Percentiles rank a stretch among this genome's conserved stretches.
phyloP scores from a whole-genome alignment of 1,284 basidiomycete genomes.

The Microstroma glucosiphilum region DNA sequence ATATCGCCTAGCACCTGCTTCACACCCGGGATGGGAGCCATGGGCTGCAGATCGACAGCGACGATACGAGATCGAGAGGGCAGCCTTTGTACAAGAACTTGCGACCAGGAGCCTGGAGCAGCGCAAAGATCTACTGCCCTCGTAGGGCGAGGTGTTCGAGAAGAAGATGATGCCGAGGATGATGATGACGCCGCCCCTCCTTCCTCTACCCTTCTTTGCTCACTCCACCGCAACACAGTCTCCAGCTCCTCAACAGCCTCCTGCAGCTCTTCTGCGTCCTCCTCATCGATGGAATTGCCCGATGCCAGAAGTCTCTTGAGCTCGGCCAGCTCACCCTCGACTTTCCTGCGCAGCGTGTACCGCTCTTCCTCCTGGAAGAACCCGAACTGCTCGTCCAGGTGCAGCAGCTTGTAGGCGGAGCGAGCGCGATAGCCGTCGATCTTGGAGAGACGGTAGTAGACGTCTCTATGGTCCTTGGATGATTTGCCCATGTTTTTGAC shows the following conservation, averaged over 20 bases:
- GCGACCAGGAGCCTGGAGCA: slow-evolving; percentile 55
- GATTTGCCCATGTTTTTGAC: slow-evolving; percentile 41
- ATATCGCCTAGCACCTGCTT: slow-evolving; percentile 58
- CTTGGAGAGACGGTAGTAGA: slow-evolving; percentile 56
- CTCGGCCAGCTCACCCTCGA: not conserved
- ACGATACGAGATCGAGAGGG: slow-evolving; percentile 52
- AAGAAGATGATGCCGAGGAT: not conserved
- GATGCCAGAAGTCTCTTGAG: not conserved
- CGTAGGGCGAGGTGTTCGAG: slow-evolving; percentile 6
- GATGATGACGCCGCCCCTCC: not conserved
- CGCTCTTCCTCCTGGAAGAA: slow-evolving; percentile 45
- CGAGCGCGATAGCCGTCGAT: slow-evolving; percentile 56
- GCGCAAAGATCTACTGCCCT: slow-evolving; percentile 59
- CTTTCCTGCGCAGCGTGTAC: not conserved
- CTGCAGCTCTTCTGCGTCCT: not conserved
- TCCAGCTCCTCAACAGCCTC: not conserved
- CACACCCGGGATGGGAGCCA: slow-evolving; percentile 58
- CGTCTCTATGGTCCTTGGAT: slow-evolving; percentile 55
- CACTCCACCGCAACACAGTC: not conserved
- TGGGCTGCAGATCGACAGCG: slow-evolving; percentile 59
- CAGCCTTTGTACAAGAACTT: slow-evolving; percentile 50
- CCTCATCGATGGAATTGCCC: slow-evolving; percentile 13
- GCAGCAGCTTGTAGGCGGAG: slow-evolving; percentile 57
- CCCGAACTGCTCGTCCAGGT: slow-evolving; percentile 57
- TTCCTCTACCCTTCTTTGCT: slow-evolving; percentile 1